Conservation (phyloP, 148 eudicot genomes). For the Beta vulgaris region DNA sequence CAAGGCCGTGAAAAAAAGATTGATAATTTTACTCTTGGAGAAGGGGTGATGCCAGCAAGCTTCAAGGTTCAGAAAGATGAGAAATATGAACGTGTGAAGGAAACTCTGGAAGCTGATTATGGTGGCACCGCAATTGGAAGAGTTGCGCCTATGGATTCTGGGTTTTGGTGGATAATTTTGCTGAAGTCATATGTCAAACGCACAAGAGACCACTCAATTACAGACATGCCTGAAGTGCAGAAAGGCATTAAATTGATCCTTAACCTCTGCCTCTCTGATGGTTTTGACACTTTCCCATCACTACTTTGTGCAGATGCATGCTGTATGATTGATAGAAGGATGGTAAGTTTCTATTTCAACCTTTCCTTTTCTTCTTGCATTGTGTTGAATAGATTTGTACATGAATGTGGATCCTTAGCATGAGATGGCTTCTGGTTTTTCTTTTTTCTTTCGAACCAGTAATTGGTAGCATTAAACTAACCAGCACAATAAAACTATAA, state of each 20-base stretch:
- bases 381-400: background rate
- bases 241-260: conserved; percentile 58
- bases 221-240: conserved; percentile 51
- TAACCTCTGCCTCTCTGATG: conserved; percentile 60
- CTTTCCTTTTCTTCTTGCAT: background rate
- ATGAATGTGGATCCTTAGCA: background rate
- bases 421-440: too few relatives aligned
- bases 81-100: conserved; percentile 21
- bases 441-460: background rate
- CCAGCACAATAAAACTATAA: background rate
- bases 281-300: conserved; percentile 79
- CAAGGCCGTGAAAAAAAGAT: conserved; percentile 60
- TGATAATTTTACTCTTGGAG: conserved; percentile 58
- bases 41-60: conserved; percentile 81
- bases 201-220: conserved; percentile 45
- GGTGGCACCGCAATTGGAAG: conserved; percentile 73
- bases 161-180: conserved; percentile 84
- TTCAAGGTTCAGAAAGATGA: conserved; percentile 46
- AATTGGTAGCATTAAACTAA: background rate
- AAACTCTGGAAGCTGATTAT: conserved; percentile 52
- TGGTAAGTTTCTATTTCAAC: conserved; percentile 40
- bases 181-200: conserved; percentile 55
- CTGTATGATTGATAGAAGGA: conserved; percentile 75
- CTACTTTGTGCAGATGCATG: conserved; percentile 77
- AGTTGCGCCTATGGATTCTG: conserved; percentile 81